Base-by-base conservation (phyloP, 2,329 filamentous ascomycete genomes). In the Coniosporium tulheliwenetii region DNA sequence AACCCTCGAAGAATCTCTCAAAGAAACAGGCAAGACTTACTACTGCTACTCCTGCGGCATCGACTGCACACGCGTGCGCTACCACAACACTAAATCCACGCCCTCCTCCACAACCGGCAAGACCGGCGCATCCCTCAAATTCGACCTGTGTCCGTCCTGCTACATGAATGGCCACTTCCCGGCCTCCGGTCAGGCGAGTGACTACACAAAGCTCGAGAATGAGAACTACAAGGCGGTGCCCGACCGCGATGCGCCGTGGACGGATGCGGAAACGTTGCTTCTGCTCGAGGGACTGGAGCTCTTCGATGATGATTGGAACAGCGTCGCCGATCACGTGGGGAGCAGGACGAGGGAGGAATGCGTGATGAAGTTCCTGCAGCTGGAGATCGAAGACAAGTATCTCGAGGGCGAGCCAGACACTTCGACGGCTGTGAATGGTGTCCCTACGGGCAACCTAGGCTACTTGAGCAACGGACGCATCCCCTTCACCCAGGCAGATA, bases 301-400 rank as follows among this genome's bases (percentile, higher is more conserved):
- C 51, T 94, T 89, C 52, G 89, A 96, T 48, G 89, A 96, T 45
- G 85, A 96, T 62, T 98, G 91, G 91, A 81, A 83, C 43, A 77
- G 85, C 52, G 87, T 98, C 48, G 80, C 93, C 1, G 85, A 89
- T 47, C 84, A 95, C 54, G 91, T 98, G 36, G 83, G 83, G 38
- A 93, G 85, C 2, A 79, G 89, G 44, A 94, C 86, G 1, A 75
- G 85, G 40, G 93, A 98, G 60, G 89, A 98, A 64, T 98, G 91
- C 58, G 89, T 96, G 12, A 72, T 96, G 51, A 91, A 95, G 58
- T 98, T 98, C 66, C 62, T 98, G 47, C 86, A 95, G 56, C 70
- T 98, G 31, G 89, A 95, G 50, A 98, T 98, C 46, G 91, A 96
- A 59, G 89, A 95, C 65, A 93, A 93, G 59, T 98, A 95, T 55